Conservation (phyloP, 2,329 filamentous ascomycete species). For the Penicillium expansum region DNA sequence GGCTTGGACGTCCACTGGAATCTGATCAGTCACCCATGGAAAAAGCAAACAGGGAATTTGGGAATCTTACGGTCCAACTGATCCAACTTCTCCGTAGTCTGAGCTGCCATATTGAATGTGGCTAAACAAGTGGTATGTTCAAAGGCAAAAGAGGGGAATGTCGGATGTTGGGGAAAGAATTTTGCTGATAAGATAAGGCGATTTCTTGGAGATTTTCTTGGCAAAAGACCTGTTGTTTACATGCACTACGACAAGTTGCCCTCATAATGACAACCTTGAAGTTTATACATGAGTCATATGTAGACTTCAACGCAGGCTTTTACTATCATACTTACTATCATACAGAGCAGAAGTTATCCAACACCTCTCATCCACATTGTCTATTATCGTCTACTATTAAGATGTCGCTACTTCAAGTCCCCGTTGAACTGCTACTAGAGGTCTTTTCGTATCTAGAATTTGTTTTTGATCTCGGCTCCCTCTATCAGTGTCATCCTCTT, state of each 20-base stretch:
- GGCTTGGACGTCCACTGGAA: constrained; percentile 41
- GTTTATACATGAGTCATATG: neutral
- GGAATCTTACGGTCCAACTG: constrained; percentile 39
- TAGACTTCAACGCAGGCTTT: neutral
- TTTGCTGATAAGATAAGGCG: constrained; percentile 27
- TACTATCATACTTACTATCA: too few relatives aligned
- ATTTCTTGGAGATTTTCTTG: neutral
- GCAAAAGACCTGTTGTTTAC: too few relatives aligned
- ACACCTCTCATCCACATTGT: neutral
- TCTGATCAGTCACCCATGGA: constrained; percentile 19
- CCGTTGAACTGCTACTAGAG: neutral
- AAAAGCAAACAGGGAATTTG: neutral
- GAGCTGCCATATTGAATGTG: constrained; percentile 41
- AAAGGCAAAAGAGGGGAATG: constrained; percentile 19
- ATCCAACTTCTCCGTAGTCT: constrained; percentile 41
- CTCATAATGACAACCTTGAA: neutral
- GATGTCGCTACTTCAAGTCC: neutral
- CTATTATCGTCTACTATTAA: neutral
- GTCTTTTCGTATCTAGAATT: neutral
- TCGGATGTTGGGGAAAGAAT: constrained; percentile 25
- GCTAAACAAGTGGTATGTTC: constrained; percentile 18
- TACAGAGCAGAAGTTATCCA: neutral
- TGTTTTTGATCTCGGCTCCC: neutral
- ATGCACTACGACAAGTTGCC: neutral
- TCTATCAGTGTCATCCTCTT: neutral